Evolutionary conservation across 345 rosid genomes (phyloP).

Genomic region (Ailanthus altissimus): DNA sequence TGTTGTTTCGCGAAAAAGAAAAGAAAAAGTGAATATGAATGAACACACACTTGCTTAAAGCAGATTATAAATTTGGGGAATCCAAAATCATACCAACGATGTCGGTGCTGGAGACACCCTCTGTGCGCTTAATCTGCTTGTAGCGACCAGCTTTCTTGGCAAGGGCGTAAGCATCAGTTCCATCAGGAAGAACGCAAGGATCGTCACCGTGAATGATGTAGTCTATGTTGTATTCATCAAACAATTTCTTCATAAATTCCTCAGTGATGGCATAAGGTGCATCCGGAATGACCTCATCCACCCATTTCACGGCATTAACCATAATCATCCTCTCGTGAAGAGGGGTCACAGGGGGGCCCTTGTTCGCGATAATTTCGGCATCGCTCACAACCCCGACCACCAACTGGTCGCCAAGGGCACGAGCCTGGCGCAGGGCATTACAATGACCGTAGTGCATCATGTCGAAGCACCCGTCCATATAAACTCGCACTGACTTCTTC

Average conservation of each 20-base stretch:
- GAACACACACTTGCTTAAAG: too few relatives aligned
- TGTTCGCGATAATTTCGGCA: conserved; percentile 65
- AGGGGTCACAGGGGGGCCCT: conserved; percentile 79
- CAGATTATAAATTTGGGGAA: not conserved
- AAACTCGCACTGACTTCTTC: conserved; percentile 59
- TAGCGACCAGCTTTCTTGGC: conserved; percentile 80
- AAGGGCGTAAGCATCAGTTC: conserved; percentile 71
- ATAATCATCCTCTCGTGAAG: conserved; percentile 64
- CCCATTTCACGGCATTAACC: conserved; percentile 81
- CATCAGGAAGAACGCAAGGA: conserved; percentile 81
- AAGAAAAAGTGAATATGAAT: not conserved
- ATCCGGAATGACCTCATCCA: conserved; percentile 69
- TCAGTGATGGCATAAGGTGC: conserved; percentile 78
- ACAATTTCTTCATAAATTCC: conserved; percentile 70
- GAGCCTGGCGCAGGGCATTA: conserved; percentile 80
- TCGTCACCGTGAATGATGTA: conserved; percentile 80
- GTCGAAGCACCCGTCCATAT: conserved; percentile 87
- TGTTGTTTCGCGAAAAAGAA: conserved; percentile 18
- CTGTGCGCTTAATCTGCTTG: conserved; percentile 82
- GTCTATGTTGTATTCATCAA: conserved; percentile 64
- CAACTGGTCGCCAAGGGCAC: conserved; percentile 64
- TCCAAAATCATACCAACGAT: conserved; percentile 51
- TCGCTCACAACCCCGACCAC: conserved; percentile 83
- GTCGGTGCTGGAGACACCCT: conserved; percentile 84
- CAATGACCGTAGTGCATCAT: conserved; percentile 90